phyloP scores from a whole-genome alignment of 2,329 filamentous ascomycete genomes.

The Sclerotinia glacialis region DNA sequence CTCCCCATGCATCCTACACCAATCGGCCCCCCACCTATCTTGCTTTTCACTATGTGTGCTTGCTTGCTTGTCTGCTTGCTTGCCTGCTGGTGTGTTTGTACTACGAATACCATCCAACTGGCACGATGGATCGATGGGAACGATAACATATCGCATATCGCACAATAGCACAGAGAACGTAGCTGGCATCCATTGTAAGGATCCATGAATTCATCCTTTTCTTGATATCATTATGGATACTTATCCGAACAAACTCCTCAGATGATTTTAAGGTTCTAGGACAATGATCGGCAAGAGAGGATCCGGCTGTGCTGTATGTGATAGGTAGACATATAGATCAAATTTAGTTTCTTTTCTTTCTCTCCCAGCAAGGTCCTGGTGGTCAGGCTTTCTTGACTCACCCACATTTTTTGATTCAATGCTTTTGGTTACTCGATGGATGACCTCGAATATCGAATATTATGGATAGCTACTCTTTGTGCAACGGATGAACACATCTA shows the following conservation, averaged over 20 bases:
- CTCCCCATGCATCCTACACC: constrained; percentile 34
- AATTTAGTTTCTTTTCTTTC: neutral
- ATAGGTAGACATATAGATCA: constrained; percentile 7
- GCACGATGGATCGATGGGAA: constrained; percentile 14
- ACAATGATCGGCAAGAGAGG: constrained; percentile 4
- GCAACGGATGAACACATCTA: neutral
- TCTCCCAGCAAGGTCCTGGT: neutral
- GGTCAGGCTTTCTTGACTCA: constrained; percentile 5
- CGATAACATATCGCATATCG: constrained; percentile 16
- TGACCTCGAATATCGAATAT: constrained; percentile 6
- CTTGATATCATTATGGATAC: neutral
- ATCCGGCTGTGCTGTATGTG: constrained; percentile 6
- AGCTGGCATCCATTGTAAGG: constrained; percentile 9
- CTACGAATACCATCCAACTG: constrained; percentile 14
- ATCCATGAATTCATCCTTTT: constrained; percentile 4
- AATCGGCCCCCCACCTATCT: constrained; percentile 35
- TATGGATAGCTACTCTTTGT: constrained; percentile 14
- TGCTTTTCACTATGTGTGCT: constrained; percentile 21
- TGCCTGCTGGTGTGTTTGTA: constrained; percentile 2
- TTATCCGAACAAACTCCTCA: neutral
- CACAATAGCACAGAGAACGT: constrained; percentile 15
- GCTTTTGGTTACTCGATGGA: constrained; percentile 11
- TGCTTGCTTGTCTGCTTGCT: constrained; percentile 22
- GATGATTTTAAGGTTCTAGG: neutral
- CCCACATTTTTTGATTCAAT: neutral